Base-by-base conservation (phyloP, 441 rosid genomes). In the Populus tomentosa region DNA sequence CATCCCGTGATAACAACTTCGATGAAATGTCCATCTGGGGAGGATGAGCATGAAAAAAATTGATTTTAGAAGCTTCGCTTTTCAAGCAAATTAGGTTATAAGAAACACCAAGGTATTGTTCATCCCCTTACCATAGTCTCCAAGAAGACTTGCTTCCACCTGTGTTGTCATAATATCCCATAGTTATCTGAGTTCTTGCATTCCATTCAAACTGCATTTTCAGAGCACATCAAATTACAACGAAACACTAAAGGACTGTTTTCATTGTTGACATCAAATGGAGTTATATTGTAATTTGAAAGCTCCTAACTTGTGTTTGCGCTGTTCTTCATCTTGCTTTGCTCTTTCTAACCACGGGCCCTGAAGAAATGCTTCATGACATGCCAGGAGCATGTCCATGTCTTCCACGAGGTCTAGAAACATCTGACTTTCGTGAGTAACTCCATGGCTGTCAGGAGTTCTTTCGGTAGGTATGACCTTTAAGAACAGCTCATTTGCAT, bases 291-390 rank as follows among this genome's bases (percentile, higher is more conserved):
- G 40, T 13, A 56, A 32, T 56, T 78, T 64, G 23, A 24, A 33
- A n/a, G 74, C 11, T 72, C 14, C 84, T 23, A 26, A 89, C 94
- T 87, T 88, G 91, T 84, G 62, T 84, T 82, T 82, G 78, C 73
- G 78, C 73, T 88, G 86, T 69, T 87, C 84, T 73, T 83, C 75
- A 42, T 83, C 82, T 76, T 80, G 80, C 84, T 88, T 89, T 63
- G 92, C 95, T 75, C 90, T 89, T 83, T 91, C 91, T 71, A 89
- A 78, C 95, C 92, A 91, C 72, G 91, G 91, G 28, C 95, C 92
- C 6, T 88, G 86, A 77, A 91, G 90, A 84, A 88, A 88, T 46
- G 91, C 90, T 61, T 88, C 86, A 67, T 88, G 90, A 79, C 89
- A 87, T 21, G 86, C 84, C 72, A 91, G 79, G 74, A 89, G 90